These are phyloP conservation scores for Xylaria palmicola DNA, from an alignment of 495 filamentous ascomycete genomes.

Conservation along the genomic window DNA sequence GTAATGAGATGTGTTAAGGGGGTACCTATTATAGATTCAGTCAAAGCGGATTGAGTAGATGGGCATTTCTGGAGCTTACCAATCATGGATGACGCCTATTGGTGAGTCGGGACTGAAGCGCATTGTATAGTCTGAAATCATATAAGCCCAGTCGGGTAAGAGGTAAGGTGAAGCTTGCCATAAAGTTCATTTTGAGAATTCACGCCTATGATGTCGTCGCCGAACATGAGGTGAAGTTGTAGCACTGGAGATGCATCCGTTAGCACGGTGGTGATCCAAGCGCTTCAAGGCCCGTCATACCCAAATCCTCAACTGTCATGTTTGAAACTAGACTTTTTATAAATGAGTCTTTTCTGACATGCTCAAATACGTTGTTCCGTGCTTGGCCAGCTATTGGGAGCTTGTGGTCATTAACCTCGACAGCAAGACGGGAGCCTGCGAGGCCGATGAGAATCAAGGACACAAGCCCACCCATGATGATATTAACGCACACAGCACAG, in stretches of 20 bases:
- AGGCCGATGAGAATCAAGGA: neutral
- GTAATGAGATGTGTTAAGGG: constrained; percentile 38
- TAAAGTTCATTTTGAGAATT: constrained; percentile 42
- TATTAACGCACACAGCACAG: neutral
- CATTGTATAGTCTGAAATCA: constrained; percentile 30
- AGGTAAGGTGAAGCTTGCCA: constrained; percentile 19
- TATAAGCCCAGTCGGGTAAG: constrained; percentile 5
- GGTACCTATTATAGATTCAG: constrained; percentile 26
- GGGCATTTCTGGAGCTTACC: constrained; percentile 7
- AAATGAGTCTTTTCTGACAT: constrained; percentile 19
- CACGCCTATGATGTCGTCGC: constrained; percentile 40
- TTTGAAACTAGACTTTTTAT: constrained; percentile 27
- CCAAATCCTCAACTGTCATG: constrained; percentile 33
- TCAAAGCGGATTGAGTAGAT: neutral
- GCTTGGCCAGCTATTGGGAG: neutral
- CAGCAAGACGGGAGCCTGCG: neutral
- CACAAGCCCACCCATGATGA: neutral
- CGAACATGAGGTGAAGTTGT: constrained; percentile 47
- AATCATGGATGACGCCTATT: constrained; percentile 33
- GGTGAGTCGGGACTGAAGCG: constrained; percentile 32
- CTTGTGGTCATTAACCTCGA: neutral
- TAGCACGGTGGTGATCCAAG: neutral
- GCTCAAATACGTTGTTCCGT: neutral
- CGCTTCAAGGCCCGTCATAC: constrained; percentile 3
- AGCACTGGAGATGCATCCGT: constrained; percentile 23